phyloP scores from a whole-genome alignment of 305 asterid genomes.

The Fraxinus baroniana region DNA sequence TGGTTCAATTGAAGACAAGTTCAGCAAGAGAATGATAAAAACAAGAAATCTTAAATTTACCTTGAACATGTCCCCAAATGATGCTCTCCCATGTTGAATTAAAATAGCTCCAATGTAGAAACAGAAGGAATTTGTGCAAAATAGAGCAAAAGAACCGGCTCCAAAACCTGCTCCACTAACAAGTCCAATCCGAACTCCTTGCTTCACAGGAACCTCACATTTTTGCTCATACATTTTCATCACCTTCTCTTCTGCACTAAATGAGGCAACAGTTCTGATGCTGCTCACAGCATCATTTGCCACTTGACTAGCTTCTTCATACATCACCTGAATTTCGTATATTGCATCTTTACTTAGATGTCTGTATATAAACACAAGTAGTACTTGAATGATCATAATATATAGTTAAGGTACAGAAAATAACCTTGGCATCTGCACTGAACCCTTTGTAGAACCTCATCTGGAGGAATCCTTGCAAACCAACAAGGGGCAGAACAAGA shows the following conservation, averaged over 20 bases:
- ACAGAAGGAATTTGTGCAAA: slow-evolving; percentile 34
- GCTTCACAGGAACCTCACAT: slow-evolving; percentile 32
- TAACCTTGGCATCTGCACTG: slow-evolving; percentile 40
- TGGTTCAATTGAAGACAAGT: background rate
- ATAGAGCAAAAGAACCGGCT: slow-evolving; percentile 31
- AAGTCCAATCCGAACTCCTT: slow-evolving; percentile 35
- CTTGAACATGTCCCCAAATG: slow-evolving; percentile 40
- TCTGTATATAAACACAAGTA: background rate
- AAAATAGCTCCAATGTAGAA: slow-evolving; percentile 58
- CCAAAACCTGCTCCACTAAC: slow-evolving; percentile 36
- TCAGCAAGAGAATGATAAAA: background rate
- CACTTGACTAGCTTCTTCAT: slow-evolving; percentile 56
- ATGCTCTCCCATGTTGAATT: slow-evolving; percentile 38
- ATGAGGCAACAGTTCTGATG: slow-evolving; percentile 58
- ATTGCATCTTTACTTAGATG: background rate
- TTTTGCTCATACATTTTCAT: slow-evolving; percentile 46
- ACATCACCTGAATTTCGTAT: slow-evolving; percentile 27
- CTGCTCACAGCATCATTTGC: slow-evolving; percentile 61
- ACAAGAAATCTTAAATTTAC: slow-evolving; percentile 20
- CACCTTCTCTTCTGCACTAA: slow-evolving; percentile 54
- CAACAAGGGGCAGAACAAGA: slow-evolving; percentile 13
- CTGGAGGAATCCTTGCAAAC: slow-evolving; percentile 35
- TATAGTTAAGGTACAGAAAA: background rate
- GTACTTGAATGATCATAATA: background rate
- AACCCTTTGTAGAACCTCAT: slow-evolving; percentile 30